Conservation (phyloP, 352 stramenopile genomes). For the Phytophthora cactorum region DNA sequence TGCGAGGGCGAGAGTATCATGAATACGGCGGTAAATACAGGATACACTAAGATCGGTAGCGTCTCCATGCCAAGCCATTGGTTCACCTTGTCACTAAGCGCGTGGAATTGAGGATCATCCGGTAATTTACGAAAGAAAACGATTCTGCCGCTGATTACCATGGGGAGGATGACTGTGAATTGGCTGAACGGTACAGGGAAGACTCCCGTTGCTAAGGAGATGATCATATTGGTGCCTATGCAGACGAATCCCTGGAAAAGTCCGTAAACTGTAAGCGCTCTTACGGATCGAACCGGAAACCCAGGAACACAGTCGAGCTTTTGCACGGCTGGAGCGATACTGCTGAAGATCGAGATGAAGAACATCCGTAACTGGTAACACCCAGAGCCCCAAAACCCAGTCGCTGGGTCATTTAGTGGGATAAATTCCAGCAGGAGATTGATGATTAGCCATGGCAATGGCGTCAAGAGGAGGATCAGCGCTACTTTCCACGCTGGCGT, state of each 20-base stretch:
- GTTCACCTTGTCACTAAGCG: conserved; percentile 33
- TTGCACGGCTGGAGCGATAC: conserved; percentile 13
- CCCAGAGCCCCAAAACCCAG: conserved; percentile 22
- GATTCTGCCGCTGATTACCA: conserved; percentile 16
- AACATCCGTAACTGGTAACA: conserved; percentile 40
- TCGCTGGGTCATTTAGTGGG: conserved; percentile 22
- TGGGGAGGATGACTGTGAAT: conserved; percentile 26
- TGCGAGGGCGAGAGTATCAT: conserved; percentile 27
- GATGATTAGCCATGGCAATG: conserved; percentile 33
- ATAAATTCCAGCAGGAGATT: conserved; percentile 41
- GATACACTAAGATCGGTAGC: conserved; percentile 42
- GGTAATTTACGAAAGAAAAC: conserved; percentile 24
- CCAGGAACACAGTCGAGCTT: conserved; percentile 40
- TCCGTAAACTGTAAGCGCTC: conserved; percentile 11
- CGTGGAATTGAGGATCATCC: conserved; percentile 16
- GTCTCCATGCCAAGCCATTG: conserved; percentile 27
- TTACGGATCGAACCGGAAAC: conserved; percentile 20
- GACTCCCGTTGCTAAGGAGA: conserved; percentile 20
- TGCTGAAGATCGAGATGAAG: conserved; percentile 20
- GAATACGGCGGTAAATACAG: conserved; percentile 43
- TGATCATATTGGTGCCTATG: conserved; percentile 23
- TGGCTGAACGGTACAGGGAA: conserved; percentile 51
- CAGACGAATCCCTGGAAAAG: conserved; percentile 24
- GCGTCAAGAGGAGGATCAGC: conserved; percentile 27
- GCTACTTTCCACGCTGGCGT: conserved; percentile 5